These are phyloP conservation scores for Knufia fluminis DNA, from an alignment of 2,329 filamentous ascomycete species.

Conservation along the genomic window DNA sequence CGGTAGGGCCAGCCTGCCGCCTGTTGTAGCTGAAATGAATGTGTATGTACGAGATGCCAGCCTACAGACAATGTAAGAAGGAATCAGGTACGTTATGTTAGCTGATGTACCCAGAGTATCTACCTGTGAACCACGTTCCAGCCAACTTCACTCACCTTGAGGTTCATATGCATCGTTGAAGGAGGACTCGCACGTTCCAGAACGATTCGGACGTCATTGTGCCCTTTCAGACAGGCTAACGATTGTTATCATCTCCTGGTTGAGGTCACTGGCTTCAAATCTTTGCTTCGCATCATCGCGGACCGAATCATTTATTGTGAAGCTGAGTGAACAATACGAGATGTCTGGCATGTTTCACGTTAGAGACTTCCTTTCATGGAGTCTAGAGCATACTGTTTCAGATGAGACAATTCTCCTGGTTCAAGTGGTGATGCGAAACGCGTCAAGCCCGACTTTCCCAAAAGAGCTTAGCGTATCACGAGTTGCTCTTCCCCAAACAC, in stretches of 20 bases:
- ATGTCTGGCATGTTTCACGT: no score
- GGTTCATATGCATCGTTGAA: no score
- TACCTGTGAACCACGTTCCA: neutral
- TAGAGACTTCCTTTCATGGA: neutral
- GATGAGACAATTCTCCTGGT: neutral
- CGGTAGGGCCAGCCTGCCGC: no score
- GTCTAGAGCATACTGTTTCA: neutral
- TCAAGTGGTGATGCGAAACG: neutral
- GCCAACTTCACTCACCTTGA: neutral
- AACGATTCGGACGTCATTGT: neutral
- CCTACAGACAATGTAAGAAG: no score
- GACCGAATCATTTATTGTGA: neutral
- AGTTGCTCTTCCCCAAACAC: neutral
- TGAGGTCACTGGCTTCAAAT: neutral
- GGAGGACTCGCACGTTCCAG: neutral
- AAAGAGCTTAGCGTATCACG: neutral
- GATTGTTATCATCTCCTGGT: neutral
- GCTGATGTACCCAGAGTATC: neutral
- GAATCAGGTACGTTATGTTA: no score
- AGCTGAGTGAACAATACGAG: neutral
- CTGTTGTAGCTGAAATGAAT: no score
- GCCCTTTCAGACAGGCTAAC: neutral
- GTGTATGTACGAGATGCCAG: no score
- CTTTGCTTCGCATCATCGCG: neutral
- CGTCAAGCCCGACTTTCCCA: neutral